phyloP scores from a whole-genome alignment of 148 eudicot genomes.

The Rhododendron vialii region DNA sequence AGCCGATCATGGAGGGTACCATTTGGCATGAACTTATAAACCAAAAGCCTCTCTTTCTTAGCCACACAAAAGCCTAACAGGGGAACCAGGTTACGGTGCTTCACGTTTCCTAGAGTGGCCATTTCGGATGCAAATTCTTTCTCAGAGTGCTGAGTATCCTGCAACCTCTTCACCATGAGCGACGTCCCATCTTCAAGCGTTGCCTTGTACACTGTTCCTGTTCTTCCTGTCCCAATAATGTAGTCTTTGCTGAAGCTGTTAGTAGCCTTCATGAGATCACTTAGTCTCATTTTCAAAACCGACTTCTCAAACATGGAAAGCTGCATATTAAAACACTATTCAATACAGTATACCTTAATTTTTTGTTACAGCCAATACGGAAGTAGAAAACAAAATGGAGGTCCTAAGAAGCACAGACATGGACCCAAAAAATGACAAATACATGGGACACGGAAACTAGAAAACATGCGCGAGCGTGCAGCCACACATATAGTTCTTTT shows the following conservation, averaged over 20 bases:
- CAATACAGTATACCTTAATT: background rate
- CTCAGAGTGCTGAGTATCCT: slow-evolving; percentile 51
- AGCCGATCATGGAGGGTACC: slow-evolving; percentile 53
- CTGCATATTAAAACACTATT: slow-evolving; percentile 18
- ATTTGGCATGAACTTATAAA: slow-evolving; percentile 57
- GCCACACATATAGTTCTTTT: background rate
- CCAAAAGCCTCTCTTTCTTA: slow-evolving; percentile 57
- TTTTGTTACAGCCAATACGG: background rate
- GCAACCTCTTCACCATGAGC: slow-evolving; percentile 61
- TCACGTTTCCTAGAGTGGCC: slow-evolving; percentile 58
- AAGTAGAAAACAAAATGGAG: background rate
- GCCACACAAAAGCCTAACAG: slow-evolving; percentile 62
- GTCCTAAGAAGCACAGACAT: background rate
- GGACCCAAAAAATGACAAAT: background rate
- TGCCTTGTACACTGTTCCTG: slow-evolving; percentile 60
- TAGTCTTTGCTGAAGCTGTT: slow-evolving; percentile 54
- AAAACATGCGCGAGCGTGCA: background rate
- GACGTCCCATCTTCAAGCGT: slow-evolving; percentile 49
- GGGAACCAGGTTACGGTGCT: slow-evolving; percentile 57
- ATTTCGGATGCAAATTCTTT: slow-evolving; percentile 66
- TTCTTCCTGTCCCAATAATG: slow-evolving; percentile 50
- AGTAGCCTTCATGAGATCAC: slow-evolving; percentile 72
- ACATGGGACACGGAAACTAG: background rate
- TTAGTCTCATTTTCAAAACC: slow-evolving; percentile 48
- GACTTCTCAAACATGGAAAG: slow-evolving; percentile 58